Evolutionary conservation across 495 filamentous ascomycete species (phyloP).

Genomic region (Lophiostoma macrostomum): DNA sequence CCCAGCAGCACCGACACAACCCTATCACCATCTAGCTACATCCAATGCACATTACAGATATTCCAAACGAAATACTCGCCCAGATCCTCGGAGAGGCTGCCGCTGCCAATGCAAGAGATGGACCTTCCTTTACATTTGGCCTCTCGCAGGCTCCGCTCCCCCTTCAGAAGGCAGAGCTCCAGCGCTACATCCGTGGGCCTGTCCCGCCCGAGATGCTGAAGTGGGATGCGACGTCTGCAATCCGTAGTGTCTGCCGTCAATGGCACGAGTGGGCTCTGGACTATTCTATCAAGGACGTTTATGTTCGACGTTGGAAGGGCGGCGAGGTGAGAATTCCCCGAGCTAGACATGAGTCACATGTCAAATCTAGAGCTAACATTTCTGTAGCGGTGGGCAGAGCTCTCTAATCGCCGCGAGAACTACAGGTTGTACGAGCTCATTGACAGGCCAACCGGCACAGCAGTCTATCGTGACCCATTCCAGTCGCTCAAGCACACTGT

Average conservation of each 20-base stretch:
- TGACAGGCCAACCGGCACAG: constrained; percentile 41
- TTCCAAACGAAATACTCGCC: constrained; percentile 52
- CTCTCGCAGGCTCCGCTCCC: constrained; percentile 49
- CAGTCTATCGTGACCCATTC: constrained; percentile 54
- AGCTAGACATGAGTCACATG: background rate
- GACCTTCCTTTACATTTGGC: constrained; percentile 49
- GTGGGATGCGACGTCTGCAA: constrained; percentile 48
- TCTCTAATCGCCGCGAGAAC: constrained; percentile 36
- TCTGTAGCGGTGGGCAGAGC: constrained; percentile 40
- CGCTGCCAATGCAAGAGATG: constrained; percentile 44
- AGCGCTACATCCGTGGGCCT: constrained; percentile 50
- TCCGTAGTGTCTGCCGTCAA: constrained; percentile 47
- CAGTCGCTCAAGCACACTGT: constrained; percentile 47
- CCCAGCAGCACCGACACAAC: constrained; percentile 2
- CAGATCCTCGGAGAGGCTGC: constrained; percentile 50
- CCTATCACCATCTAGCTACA: background rate
- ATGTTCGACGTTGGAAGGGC: constrained; percentile 52
- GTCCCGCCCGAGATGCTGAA: constrained; percentile 48
- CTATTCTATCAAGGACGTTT: constrained; percentile 49
- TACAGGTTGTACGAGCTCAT: constrained; percentile 44
- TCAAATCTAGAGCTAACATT: background rate
- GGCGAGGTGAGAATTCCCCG: constrained; percentile 40
- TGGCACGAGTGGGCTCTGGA: constrained; percentile 55
- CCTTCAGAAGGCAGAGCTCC: constrained; percentile 41
- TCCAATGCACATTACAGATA: constrained; percentile 46